phyloP scores from a whole-genome alignment of 2,329 filamentous ascomycete species.

The Trichoderma cornu-damae region DNA sequence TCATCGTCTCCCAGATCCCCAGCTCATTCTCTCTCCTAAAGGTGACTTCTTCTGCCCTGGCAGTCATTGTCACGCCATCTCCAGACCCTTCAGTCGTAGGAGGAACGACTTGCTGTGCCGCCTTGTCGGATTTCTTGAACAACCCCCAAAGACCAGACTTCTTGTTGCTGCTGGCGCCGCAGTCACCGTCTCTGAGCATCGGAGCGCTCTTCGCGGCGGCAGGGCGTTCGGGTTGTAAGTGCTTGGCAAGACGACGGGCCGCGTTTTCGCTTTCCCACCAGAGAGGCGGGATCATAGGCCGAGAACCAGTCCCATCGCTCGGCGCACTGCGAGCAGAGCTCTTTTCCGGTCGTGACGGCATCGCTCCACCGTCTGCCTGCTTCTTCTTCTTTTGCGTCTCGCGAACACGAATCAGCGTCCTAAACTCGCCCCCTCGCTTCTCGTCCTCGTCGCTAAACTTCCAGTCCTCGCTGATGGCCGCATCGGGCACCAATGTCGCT shows the following conservation, averaged over 20 bases:
- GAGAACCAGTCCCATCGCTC: background rate
- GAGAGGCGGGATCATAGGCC: conserved; percentile 21
- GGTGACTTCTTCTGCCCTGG: conserved; percentile 43
- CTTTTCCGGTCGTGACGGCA: background rate
- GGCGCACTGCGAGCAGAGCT: too few relatives aligned
- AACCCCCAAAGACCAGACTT: conserved; percentile 33
- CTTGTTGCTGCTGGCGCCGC: conserved; percentile 32
- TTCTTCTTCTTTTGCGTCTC: background rate
- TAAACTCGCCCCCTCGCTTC: conserved; percentile 28
- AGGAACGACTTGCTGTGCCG: background rate
- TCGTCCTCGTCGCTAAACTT: conserved; percentile 32
- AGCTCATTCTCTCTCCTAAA: conserved; percentile 49
- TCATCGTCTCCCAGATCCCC: conserved; percentile 47
- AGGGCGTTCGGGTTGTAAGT: conserved; percentile 37
- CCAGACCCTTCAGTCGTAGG: conserved; percentile 9
- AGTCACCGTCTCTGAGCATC: conserved; percentile 27
- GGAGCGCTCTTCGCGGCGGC: conserved; percentile 28
- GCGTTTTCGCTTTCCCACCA: conserved; percentile 47
- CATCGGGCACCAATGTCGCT: conserved; percentile 42
- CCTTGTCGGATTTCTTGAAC: conserved; percentile 26
- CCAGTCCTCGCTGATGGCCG: conserved; percentile 37
- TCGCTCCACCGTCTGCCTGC: background rate
- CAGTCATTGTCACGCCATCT: conserved; percentile 36
- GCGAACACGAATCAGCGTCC: conserved; percentile 31
- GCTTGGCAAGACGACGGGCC: conserved; percentile 41